phyloP scores from a whole-genome alignment of 2,329 filamentous ascomycete species.

The Penicillium crustosum region DNA sequence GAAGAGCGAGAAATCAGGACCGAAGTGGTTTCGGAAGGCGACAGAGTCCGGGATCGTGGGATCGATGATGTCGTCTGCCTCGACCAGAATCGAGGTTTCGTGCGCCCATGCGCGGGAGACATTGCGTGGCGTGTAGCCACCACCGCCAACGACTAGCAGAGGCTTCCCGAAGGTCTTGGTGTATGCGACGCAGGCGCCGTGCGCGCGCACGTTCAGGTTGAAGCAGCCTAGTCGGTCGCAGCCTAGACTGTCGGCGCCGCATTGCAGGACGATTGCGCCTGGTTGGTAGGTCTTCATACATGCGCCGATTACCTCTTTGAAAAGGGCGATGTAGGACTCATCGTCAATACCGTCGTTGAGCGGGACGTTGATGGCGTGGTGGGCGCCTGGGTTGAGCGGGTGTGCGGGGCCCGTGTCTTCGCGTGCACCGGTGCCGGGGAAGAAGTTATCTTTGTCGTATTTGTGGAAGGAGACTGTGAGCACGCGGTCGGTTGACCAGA shows the following conservation, averaged over 20 bases:
- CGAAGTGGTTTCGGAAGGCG: slow-evolving; percentile 85
- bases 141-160: slow-evolving; percentile 86
- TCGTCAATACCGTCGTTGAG: slow-evolving; percentile 90
- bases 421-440: slow-evolving; percentile 85
- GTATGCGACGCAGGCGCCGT: slow-evolving; percentile 86
- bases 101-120: slow-evolving; percentile 96
- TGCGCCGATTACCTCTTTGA: slow-evolving; percentile 74
- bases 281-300: slow-evolving; percentile 84
- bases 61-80: slow-evolving; percentile 67
- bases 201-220: slow-evolving; percentile 93
- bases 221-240: slow-evolving; percentile 93
- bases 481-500: slow-evolving; percentile 84
- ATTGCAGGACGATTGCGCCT: slow-evolving; percentile 88
- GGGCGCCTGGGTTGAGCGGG: slow-evolving; percentile 80
- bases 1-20: slow-evolving; percentile 82
- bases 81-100: slow-evolving; percentile 88
- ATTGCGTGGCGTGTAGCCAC: slow-evolving; percentile 94
- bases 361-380: slow-evolving; percentile 87
- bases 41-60: slow-evolving; percentile 75
- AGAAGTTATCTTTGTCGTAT: slow-evolving; percentile 81
- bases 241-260: slow-evolving; percentile 89
- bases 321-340: slow-evolving; percentile 81
- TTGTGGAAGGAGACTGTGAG: slow-evolving; percentile 97
- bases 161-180: slow-evolving; percentile 80
- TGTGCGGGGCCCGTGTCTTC: slow-evolving; percentile 81